These are phyloP conservation scores for Coelastrella sp. DNA, from an alignment of 139 green algal species.

Conservation along the genomic window DNA sequence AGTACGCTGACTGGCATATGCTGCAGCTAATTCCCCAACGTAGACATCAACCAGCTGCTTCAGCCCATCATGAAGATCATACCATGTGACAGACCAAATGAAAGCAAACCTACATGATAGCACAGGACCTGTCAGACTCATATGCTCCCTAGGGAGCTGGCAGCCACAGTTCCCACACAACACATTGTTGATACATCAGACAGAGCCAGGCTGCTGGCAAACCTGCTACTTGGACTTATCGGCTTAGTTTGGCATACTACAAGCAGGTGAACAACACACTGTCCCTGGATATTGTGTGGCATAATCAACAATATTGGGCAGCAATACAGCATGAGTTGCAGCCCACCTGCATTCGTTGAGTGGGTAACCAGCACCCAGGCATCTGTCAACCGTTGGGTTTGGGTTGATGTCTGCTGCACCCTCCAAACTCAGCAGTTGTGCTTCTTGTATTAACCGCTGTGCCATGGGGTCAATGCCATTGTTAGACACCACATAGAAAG, in stretches of 20 bases:
- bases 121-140: no score
- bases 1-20: conserved; percentile 13
- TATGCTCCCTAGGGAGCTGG: no score
- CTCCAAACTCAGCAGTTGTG: conserved; percentile 47
- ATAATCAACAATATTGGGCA: neutral
- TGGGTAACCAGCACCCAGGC: neutral
- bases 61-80: conserved; percentile 46
- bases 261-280: no score
- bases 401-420: neutral
- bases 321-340: neutral
- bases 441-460: conserved; percentile 48
- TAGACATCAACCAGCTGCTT: neutral
- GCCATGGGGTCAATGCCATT: conserved; percentile 58
- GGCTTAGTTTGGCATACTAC: no score
- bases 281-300: no score
- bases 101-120: conserved; percentile 42
- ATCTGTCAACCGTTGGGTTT: neutral
- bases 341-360: neutral
- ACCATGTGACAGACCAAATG: conserved; percentile 47
- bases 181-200: no score
- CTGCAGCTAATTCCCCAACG: neutral
- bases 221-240: no score
- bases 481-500: conserved; percentile 1
- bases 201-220: no score
- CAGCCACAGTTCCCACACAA: no score